Evolutionary conservation across 495 filamentous ascomycete species (phyloP), one percentile per base, ranked within the genome.

Genomic region (Coniosporium apollinis): DNA sequence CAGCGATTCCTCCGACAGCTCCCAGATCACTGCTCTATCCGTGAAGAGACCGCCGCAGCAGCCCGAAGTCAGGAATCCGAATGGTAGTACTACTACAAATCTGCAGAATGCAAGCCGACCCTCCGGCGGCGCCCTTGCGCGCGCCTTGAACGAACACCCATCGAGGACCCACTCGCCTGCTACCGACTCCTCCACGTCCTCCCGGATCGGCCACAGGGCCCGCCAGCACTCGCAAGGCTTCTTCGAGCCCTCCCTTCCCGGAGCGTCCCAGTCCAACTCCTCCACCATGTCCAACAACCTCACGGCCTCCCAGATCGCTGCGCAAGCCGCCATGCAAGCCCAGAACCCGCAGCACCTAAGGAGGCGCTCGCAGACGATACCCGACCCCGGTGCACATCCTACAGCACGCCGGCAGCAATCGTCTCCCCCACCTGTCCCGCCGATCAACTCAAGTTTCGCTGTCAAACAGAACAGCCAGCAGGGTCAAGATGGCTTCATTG

Each of bases 161-260:
- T n/a, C n/a, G n/a, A n/a, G n/a, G n/a, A n/a, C n/a, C n/a, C n/a
- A n/a, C n/a, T n/a, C n/a, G n/a, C n/a, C n/a, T n/a, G n/a, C n/a
- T n/a, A n/a, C n/a, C n/a, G n/a, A n/a, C n/a, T n/a, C n/a, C n/a
- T n/a, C n/a, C n/a, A n/a, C n/a, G n/a, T n/a, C n/a, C n/a, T n/a
- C n/a, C n/a, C n/a, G n/a, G n/a, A n/a, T n/a, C n/a, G 51, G 46
- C 13, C 54, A 51, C 33, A 51, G 49, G 15, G 48, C 54, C 17
- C 59, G 73, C 40, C 71, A 78, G 49, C 75, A 85, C 46, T 86
- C 76, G 15, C 82, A 86, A 46, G 86, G 86, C 37, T 76, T 83
- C 58, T 94, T 93, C 47, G 85, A 94, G 55, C 80, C 86, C 4
- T 75, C 74, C 19, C 59, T 93, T 21, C 81, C 83, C 2, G 81